Evolutionary conservation across 331 rosid species (phyloP).

Genomic region (Phaseolus coccineus): DNA sequence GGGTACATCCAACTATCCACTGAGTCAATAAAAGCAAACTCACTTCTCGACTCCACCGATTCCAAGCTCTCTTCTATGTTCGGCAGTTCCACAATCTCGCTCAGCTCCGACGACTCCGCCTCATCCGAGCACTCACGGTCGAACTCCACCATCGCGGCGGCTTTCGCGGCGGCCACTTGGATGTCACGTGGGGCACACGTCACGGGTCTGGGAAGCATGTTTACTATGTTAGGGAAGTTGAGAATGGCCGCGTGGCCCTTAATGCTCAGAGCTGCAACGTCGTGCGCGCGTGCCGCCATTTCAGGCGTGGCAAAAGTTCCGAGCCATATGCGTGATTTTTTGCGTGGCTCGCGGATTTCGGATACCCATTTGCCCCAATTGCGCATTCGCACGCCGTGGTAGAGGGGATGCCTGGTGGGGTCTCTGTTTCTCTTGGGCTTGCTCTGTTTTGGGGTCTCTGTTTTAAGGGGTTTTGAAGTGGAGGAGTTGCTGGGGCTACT

Average conservation of each 20-base stretch:
- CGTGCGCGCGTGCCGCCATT: constrained; percentile 92
- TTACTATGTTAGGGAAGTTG: constrained; percentile 65
- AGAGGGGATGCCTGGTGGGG: constrained; percentile 52
- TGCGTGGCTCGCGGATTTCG: constrained; percentile 83
- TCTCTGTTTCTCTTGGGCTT: constrained; percentile 41
- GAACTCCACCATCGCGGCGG: constrained; percentile 71
- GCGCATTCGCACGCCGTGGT: constrained; percentile 81
- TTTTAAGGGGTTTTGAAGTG: constrained; percentile 5
- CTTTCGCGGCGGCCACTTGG: constrained; percentile 69
- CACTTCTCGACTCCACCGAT: constrained; percentile 47
- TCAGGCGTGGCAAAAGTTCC: constrained; percentile 73
- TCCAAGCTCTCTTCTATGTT: constrained; percentile 64
- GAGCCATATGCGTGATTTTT: constrained; percentile 88
- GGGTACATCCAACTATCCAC: constrained; percentile 70
- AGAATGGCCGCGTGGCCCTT: constrained; percentile 71
- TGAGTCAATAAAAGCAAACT: constrained; percentile 58
- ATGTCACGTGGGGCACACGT: constrained; percentile 63
- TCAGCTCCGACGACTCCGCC: constrained; percentile 46
- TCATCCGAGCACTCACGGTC: constrained; percentile 6
- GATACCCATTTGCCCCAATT: constrained; percentile 95
- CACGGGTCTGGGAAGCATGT: constrained; percentile 63
- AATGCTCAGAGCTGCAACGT: constrained; percentile 73
- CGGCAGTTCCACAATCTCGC: constrained; percentile 81
- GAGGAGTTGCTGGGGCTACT: constrained; percentile 39
- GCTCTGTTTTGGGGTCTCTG: constrained; percentile 48